phyloP scores from a whole-genome alignment of 306 rosid genomes.

The Parietaria judaica region DNA sequence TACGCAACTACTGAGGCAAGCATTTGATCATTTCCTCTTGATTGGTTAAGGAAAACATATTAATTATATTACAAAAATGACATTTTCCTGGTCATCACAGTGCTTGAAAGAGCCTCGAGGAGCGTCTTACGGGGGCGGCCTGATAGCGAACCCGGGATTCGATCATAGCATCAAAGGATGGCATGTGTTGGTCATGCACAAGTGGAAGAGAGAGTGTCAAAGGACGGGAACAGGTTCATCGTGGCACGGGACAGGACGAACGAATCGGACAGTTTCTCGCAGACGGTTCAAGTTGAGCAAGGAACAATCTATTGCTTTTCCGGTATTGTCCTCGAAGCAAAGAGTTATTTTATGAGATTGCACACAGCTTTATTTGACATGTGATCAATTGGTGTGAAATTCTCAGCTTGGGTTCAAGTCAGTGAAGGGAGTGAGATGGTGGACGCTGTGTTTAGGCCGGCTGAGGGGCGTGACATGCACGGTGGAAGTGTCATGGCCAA shows the following conservation, averaged over 20 bases:
- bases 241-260: constrained; percentile 36
- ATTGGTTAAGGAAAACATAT: neutral
- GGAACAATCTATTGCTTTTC: constrained; percentile 46
- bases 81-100: constrained; percentile 23
- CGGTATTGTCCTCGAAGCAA: constrained; percentile 23
- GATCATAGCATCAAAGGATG: constrained; percentile 47
- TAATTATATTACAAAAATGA: neutral
- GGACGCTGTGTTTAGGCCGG: constrained; percentile 34
- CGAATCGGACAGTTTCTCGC: constrained; percentile 48
- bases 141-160: constrained; percentile 64
- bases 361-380: too few species aligned
- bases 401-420: constrained; percentile 63
- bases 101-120: constrained; percentile 45
- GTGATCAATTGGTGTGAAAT: neutral
- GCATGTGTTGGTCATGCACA: constrained; percentile 45
- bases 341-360: neutral
- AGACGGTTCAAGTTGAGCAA: constrained; percentile 42
- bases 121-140: constrained; percentile 68
- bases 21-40: neutral
- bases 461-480: constrained; percentile 21
- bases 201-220: constrained; percentile 34
- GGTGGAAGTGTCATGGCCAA: constrained; percentile 46
- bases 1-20: constrained; percentile 59
- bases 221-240: constrained; percentile 55
- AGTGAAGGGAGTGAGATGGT: constrained; percentile 55